These are phyloP conservation scores for Ceratobasidium sp. DNA, from an alignment of 1,284 basidiomycete species.

Conservation along the genomic window DNA sequence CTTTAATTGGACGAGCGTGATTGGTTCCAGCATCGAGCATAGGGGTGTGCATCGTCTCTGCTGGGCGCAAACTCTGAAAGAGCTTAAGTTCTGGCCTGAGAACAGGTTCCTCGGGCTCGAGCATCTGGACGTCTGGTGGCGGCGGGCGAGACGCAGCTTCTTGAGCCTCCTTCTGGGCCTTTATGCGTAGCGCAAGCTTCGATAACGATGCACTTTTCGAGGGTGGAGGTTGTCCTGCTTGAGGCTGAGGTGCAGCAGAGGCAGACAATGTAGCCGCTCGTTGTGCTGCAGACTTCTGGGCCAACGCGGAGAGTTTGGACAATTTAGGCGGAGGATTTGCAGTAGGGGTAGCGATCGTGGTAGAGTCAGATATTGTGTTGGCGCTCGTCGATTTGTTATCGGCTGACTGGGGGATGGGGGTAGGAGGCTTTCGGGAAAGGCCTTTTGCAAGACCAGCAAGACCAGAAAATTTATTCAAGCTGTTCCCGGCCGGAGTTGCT, in stretches of 20 bases:
- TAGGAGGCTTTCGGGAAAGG: conserved; percentile 30
- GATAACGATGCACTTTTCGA: conserved; percentile 66
- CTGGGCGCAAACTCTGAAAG: conserved; percentile 3
- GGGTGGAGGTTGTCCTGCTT: neutral
- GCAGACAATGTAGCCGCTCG: neutral
- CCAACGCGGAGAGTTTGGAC: conserved; percentile 42
- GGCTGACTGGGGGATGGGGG: conserved; percentile 45
- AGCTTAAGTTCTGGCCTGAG: conserved; percentile 15
- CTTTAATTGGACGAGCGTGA: neutral
- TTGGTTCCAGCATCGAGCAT: neutral
- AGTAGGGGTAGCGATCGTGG: conserved; percentile 25
- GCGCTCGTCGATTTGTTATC: conserved; percentile 24
- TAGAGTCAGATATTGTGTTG: conserved; percentile 3
- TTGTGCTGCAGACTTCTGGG: conserved; percentile 27
- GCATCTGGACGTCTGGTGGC: conserved; percentile 65
- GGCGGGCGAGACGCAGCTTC: conserved; percentile 26
- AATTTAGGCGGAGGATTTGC: conserved; percentile 20
- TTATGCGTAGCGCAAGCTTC: conserved; percentile 76
- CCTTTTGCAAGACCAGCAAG: conserved; percentile 31
- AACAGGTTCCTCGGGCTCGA: neutral
- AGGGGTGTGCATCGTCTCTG: neutral
- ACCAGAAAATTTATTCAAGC: conserved; percentile 13
- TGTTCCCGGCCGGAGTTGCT: neutral
- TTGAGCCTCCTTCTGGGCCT: conserved; percentile 61
- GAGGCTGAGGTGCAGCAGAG: neutral